Evolutionary conservation across 1,139 yeast species (phyloP).

Genomic region (Debaryomyces sp.): DNA sequence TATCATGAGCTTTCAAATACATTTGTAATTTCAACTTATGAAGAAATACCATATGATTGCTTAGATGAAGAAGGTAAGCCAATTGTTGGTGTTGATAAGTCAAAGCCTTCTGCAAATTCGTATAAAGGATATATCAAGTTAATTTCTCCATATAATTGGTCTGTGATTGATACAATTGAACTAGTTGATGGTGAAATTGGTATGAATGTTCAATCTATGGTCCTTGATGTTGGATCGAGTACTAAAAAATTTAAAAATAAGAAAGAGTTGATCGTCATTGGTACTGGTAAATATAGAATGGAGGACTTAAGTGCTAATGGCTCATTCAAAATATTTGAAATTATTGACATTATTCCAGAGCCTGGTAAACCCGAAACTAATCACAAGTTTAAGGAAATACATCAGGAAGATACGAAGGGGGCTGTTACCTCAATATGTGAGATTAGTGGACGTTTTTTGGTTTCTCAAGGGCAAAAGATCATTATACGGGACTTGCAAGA

Average conservation of each 20-base stretch:
- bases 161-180: slow-evolving; percentile 69
- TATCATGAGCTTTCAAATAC: slow-evolving; percentile 74
- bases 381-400: slow-evolving; percentile 75
- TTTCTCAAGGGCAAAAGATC: slow-evolving; percentile 87
- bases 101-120: slow-evolving; percentile 51
- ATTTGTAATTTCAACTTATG: slow-evolving; percentile 65
- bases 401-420: slow-evolving; percentile 78
- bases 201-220: slow-evolving; percentile 58
- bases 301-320: slow-evolving; percentile 89
- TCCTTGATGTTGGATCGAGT: slow-evolving; percentile 53
- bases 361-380: slow-evolving; percentile 86
- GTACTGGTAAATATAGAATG: slow-evolving; percentile 74
- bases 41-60: slow-evolving; percentile 63
- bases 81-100: slow-evolving; percentile 59
- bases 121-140: slow-evolving; percentile 65
- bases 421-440: slow-evolving; percentile 81
- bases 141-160: slow-evolving; percentile 77
- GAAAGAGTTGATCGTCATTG: slow-evolving; percentile 74
- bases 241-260: slow-evolving; percentile 56
- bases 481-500: slow-evolving; percentile 82
- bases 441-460: slow-evolving; percentile 80
- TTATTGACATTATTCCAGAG: slow-evolving; percentile 86
- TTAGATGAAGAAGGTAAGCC: slow-evolving; percentile 75
- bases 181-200: slow-evolving; percentile 71
- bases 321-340: slow-evolving; percentile 70